phyloP scores from a whole-genome alignment of 257 asterid species.

The Parsonsia alboflavescens region DNA sequence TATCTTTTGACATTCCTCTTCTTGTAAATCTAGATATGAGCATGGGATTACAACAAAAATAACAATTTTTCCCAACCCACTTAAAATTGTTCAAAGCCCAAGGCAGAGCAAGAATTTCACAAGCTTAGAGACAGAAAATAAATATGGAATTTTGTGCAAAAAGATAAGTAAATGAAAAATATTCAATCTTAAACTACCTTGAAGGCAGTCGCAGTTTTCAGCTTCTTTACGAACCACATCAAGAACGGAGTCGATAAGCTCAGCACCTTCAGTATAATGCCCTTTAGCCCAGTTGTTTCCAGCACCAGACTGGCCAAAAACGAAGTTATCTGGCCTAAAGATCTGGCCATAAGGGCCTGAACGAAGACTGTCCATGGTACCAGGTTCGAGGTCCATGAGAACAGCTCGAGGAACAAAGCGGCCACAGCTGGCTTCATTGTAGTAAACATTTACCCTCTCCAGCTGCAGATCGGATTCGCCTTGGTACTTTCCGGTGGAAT shows the following conservation, averaged over 20 bases:
- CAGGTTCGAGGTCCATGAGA: constrained; percentile 67
- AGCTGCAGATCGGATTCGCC: constrained; percentile 53
- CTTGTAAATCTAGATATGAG: not conserved
- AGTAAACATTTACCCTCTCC: constrained; percentile 59
- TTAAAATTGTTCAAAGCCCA: not conserved
- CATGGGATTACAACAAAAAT: not conserved
- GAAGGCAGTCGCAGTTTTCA: constrained; percentile 62
- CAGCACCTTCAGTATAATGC: constrained; percentile 66
- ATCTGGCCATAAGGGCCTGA: constrained; percentile 65
- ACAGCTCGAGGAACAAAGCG: constrained; percentile 70
- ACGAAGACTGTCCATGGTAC: constrained; percentile 66
- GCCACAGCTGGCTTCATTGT: constrained; percentile 62
- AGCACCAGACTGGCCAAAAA: constrained; percentile 64
- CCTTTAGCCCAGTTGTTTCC: constrained; percentile 68
- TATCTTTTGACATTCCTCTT: not conserved
- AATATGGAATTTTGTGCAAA: not conserved
- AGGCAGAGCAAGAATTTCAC: not conserved
- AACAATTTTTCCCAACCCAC: not conserved
- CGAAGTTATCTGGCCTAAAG: constrained; percentile 52
- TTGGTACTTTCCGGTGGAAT: constrained; percentile 54
- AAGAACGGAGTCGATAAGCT: constrained; percentile 59
- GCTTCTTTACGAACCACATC: constrained; percentile 71
- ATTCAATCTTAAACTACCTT: constrained; percentile 25
- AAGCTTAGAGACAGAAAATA: not conserved
- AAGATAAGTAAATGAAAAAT: not conserved